Base-by-base conservation (phyloP, 2,329 filamentous ascomycete genomes). In the Alternaria triticina region DNA sequence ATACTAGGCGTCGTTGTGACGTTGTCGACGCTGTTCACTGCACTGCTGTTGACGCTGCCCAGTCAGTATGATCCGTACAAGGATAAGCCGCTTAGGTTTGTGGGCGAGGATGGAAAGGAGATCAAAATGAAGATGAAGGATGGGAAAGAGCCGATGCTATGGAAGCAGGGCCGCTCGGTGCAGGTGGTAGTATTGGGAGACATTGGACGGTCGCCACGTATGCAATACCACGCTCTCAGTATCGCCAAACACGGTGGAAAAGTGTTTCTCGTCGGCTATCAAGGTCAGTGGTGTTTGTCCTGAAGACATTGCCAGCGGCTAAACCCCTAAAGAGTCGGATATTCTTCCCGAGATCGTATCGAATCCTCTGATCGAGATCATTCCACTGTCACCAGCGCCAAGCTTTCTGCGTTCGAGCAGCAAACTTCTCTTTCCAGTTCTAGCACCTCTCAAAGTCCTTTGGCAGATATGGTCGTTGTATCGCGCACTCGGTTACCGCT, bases 221-320 rank as follows among this genome's bases (percentile, higher is more conserved):
- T 99, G 95, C 94, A 98, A 77, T 98, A 99, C 74, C 96, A 99
- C 86, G 95, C 95, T 20, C 84, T 97, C 70, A 98, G 95, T 78
- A 89, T 98, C 74, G 93, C 93, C 44, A 91, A 90, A 73, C 89
- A 94, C 75, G 93, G 93, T 23, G 91, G 89, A 7, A 86, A 86
- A 33, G 95, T 97, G 20, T 90, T 95, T 77, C 83, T 99, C 12
- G 90, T 99, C 70, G 96, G 95, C 49, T 98, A 97, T 77, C 85
- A 90, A 77, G 93, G 93, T 94, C 36, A 52, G 46, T 28, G 3
- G 17, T 8, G 5, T 51, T 27, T 10, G 1, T 25, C 5, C 10
- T 27, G 15, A 13, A 45, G 15, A 28, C 17, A 6, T 10, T 28
- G 33, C n/a, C 15, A 22, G 15, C 27, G 4, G 36, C 49, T 67